Percentiles rank a stretch among this genome's conserved stretches.
phyloP scores from a whole-genome alignment of 2,329 filamentous ascomycete species.

The Pseudogymnoascus sp. region DNA sequence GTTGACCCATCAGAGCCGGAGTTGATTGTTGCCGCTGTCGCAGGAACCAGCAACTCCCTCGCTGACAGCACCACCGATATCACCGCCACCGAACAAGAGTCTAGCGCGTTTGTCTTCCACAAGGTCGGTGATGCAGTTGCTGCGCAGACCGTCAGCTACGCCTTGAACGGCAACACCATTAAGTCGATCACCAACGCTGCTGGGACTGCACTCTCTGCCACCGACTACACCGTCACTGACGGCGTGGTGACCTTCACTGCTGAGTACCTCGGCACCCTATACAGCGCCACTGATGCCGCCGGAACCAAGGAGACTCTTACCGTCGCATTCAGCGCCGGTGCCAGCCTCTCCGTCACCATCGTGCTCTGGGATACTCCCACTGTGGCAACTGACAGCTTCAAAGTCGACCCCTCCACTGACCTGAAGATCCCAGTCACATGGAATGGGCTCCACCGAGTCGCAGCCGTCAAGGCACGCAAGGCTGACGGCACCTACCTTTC shows the following conservation, averaged over 20 bases:
- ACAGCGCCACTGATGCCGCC: constrained; percentile 33
- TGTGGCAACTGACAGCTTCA: constrained; percentile 14
- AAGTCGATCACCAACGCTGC: constrained; percentile 32
- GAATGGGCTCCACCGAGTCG: constrained; percentile 41
- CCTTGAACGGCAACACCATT: constrained; percentile 47
- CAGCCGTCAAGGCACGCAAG: constrained; percentile 42
- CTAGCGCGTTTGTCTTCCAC: constrained; percentile 48
- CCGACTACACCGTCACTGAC: constrained; percentile 40
- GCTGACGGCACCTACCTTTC: constrained; percentile 41
- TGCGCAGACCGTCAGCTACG: constrained; percentile 38
- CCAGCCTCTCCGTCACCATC: constrained; percentile 38
- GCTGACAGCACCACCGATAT: constrained; percentile 44
- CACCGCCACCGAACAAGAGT: constrained; percentile 36
- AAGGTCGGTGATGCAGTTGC: constrained; percentile 36
- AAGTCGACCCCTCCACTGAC: constrained; percentile 12
- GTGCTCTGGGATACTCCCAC: constrained; percentile 44
- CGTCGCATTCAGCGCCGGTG: constrained; percentile 43
- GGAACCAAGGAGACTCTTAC: constrained; percentile 44
- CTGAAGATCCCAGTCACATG: constrained; percentile 44
- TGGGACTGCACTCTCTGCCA: constrained; percentile 30
- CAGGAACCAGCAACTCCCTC: constrained; percentile 40
- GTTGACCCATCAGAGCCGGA: constrained; percentile 40
- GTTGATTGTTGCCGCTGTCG: constrained; percentile 38
- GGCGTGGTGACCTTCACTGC: constrained; percentile 39
- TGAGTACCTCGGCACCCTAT: constrained; percentile 37